Percentiles rank a stretch among this genome's conserved stretches.
Conservation (phyloP, 331 rosid genomes). For the Stylosanthes scabra region DNA sequence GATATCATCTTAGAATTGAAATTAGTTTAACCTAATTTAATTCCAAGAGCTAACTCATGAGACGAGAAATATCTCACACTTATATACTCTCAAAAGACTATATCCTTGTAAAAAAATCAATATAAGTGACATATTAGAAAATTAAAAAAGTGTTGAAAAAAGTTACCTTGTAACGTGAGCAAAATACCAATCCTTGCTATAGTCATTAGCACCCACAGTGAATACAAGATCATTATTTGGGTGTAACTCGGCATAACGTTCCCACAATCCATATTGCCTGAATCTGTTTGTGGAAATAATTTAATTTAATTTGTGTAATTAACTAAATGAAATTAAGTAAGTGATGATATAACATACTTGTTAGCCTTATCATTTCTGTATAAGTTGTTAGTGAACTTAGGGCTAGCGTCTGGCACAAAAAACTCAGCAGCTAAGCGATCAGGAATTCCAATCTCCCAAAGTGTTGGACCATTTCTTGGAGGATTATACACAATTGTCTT, state of each 20-base stretch:
- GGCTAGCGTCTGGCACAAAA: slow-evolving; percentile 57
- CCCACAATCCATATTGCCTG: slow-evolving; percentile 84
- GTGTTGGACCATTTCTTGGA: slow-evolving; percentile 83
- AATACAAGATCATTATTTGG: slow-evolving; percentile 57
- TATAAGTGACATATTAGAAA: background rate
- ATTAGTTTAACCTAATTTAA: no score
- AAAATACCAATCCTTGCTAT: slow-evolving; percentile 59
- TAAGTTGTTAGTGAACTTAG: slow-evolving; percentile 50
- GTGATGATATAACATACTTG: slow-evolving; percentile 12
- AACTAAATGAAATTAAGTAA: background rate
- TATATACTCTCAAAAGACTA: no score
- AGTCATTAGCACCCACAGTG: slow-evolving; percentile 45
- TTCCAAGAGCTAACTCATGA: no score
- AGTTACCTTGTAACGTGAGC: slow-evolving; percentile 74
- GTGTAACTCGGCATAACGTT: slow-evolving; percentile 62
- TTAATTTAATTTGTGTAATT: background rate
- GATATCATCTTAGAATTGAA: no score
- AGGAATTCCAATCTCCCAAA: slow-evolving; percentile 92
- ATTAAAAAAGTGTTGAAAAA: background rate
- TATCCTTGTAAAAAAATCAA: no score
- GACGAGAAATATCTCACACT: no score
- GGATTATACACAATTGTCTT: slow-evolving; percentile 50
- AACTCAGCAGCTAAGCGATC: slow-evolving; percentile 82
- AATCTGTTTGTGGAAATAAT: slow-evolving; percentile 45
- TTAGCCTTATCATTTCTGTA: background rate